Evolutionary conservation across 371 early-diverging fungal species (phyloP), one percentile per base, ranked within the genome.

Genomic region (Umbelopsis sp.): DNA sequence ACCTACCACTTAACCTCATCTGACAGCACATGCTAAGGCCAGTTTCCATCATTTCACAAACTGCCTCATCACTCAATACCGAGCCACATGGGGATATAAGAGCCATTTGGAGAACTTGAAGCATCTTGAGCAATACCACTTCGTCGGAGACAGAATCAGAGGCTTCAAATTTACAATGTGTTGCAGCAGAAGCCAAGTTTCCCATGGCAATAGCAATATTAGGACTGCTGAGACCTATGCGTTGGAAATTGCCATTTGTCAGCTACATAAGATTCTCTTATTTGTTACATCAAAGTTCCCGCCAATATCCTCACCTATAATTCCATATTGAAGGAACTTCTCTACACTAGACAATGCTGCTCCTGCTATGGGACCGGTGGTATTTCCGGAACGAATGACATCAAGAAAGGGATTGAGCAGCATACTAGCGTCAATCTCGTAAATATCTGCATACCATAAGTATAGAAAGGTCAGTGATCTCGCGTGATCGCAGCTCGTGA

Each of bases 31-130:
- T 96, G 74, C 95, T 94, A 46, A 98, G 88, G 2, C 93, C 96
- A 5, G 96, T 95, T 78, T 98, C 99, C 78, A 98, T 92, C 89
- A 97, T 95, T 69, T 93, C 96, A 75, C 99, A 98, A 7, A 98
- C 90, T 16, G 93, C 92, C 72, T 93, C 94, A 74, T 98, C 98
- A 63, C 91, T 91, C 44, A 98, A 74, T 8, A 83, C 81, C 57
- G 78, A 78, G 14, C 92, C 90, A 66, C 89, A 87, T 25, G 84
- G 85, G 57, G 89, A 87, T n/a, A 86, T 87, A 68, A 86, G 82
- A 35, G 87, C 86, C 77, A 82, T 84, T 74, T 92, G 82, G 29
- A 97, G 78, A 18, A 98, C 89, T 38, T 92, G 89, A 18, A 99
- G 80, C 71, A 98, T 96, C 70, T 91, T 90, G 63, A 94, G 76